Evolutionary conservation across 345 rosid genomes (phyloP).

Genomic region (Rhizophora mangle): DNA sequence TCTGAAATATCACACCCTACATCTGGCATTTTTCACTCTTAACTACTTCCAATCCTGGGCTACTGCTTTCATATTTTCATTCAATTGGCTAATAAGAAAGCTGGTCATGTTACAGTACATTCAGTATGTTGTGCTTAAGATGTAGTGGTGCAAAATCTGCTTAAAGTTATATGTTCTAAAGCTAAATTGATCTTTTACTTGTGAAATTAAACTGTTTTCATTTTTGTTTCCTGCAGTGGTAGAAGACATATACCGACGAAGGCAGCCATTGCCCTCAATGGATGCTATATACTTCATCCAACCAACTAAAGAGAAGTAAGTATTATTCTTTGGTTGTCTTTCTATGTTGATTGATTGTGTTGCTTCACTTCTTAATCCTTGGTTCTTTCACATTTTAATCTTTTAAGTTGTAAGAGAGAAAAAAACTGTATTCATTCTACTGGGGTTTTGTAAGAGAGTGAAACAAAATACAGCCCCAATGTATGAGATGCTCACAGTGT

Average conservation of each 20-base stretch:
- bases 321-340: conserved; percentile 18
- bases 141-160: not conserved
- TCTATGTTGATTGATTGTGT: not conserved
- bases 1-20: too few relatives aligned
- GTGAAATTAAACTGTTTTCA: conserved; percentile 6
- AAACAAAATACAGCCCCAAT: too few relatives aligned
- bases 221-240: conserved; percentile 61
- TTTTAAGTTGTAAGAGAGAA: not conserved
- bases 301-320: conserved; percentile 94
- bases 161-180: not conserved
- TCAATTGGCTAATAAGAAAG: too few relatives aligned
- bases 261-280: conserved; percentile 95
- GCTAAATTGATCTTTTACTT: not conserved
- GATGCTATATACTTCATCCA: conserved; percentile 98
- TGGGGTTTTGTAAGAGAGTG: too few relatives aligned
- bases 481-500: too few relatives aligned
- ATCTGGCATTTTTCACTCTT: too few relatives aligned
- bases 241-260: conserved; percentile 84
- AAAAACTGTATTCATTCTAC: not conserved
- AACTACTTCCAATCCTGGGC: too few relatives aligned
- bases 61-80: too few relatives aligned
- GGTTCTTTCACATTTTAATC: not conserved
- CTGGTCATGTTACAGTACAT: too few relatives aligned
- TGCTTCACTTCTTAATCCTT: not conserved
- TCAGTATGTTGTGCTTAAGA: not conserved